phyloP scores from a whole-genome alignment of 148 eudicot species.

The Polygonum aviculare region DNA sequence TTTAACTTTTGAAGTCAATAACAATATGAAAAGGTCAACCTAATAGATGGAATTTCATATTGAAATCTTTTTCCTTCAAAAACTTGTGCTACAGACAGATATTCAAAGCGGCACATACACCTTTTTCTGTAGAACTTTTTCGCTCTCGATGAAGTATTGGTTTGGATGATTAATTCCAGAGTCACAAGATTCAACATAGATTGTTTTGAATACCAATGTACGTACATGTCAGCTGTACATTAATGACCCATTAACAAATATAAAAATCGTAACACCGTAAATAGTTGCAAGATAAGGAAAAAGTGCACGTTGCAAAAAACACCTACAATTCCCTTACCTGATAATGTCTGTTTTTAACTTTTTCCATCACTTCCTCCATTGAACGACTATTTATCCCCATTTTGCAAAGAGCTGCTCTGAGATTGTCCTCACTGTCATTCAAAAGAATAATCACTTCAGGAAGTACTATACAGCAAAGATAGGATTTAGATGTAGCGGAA shows the following conservation, averaged over 20 bases:
- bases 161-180: slow-evolving; percentile 91
- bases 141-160: slow-evolving; percentile 79
- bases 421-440: slow-evolving; percentile 69
- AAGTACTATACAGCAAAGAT: not conserved
- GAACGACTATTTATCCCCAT: slow-evolving; percentile 67
- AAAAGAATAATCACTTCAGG: not conserved
- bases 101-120: slow-evolving; percentile 18
- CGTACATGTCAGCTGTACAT: slow-evolving; percentile 86
- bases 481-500: not conserved
- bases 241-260: slow-evolving; percentile 6
- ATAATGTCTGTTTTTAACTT: slow-evolving; percentile 62
- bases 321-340: slow-evolving; percentile 36
- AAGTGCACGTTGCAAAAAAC: not conserved
- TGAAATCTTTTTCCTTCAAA: not conserved
- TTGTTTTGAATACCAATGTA: slow-evolving; percentile 85
- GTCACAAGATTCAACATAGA: slow-evolving; percentile 67
- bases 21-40: not conserved
- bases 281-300: not conserved
- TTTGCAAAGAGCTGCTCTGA: slow-evolving; percentile 73
- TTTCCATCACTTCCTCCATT: slow-evolving; percentile 70
- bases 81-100: not conserved
- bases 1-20: not conserved
- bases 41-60: not conserved
- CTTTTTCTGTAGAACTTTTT: slow-evolving; percentile 46
- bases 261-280: not conserved